phyloP scores from a whole-genome alignment of 176 grass and related monocot genomes.

The Oryza meyeriana region DNA sequence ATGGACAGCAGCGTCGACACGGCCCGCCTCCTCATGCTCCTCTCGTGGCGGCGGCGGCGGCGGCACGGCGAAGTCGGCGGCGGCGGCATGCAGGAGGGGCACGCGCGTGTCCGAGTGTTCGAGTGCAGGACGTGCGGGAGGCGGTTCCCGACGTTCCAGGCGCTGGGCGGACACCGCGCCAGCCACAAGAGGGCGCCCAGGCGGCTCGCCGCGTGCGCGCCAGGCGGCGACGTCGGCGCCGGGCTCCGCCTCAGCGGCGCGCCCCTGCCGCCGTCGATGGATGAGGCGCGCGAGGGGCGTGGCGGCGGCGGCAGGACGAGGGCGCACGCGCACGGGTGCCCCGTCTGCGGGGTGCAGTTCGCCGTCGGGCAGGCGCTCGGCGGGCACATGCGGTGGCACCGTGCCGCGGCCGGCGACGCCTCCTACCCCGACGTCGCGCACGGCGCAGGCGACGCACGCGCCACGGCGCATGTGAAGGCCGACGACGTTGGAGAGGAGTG shows the following conservation, averaged over 20 bases:
- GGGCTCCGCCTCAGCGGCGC: neutral
- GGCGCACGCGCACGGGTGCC: slow-evolving; percentile 39
- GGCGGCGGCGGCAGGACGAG: neutral
- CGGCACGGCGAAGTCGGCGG: neutral
- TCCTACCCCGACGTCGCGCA: neutral
- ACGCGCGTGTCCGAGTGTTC: slow-evolving; percentile 37
- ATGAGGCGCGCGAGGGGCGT: neutral
- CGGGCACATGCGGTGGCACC: slow-evolving; percentile 65
- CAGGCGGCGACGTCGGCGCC: neutral
- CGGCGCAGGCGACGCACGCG: neutral
- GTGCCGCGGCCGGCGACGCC: neutral
- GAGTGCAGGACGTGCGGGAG: slow-evolving; percentile 75
- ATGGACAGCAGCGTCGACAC: slow-evolving; percentile 33
- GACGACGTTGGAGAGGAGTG: neutral
- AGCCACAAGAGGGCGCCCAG: slow-evolving; percentile 55
- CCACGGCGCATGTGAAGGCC: neutral
- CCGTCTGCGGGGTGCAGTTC: slow-evolving; percentile 50
- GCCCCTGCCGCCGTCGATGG: neutral
- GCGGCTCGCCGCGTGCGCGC: neutral
- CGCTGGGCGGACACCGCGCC: slow-evolving; percentile 75
- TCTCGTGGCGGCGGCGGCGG: slow-evolving; percentile 16
- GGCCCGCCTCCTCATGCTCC: slow-evolving; percentile 34
- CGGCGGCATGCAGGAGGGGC: neutral
- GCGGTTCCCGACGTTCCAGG: slow-evolving; percentile 72
- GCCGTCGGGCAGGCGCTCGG: slow-evolving; percentile 57